Base-by-base conservation (phyloP, 495 filamentous ascomycete genomes). In the Glarea lozoyensis region DNA sequence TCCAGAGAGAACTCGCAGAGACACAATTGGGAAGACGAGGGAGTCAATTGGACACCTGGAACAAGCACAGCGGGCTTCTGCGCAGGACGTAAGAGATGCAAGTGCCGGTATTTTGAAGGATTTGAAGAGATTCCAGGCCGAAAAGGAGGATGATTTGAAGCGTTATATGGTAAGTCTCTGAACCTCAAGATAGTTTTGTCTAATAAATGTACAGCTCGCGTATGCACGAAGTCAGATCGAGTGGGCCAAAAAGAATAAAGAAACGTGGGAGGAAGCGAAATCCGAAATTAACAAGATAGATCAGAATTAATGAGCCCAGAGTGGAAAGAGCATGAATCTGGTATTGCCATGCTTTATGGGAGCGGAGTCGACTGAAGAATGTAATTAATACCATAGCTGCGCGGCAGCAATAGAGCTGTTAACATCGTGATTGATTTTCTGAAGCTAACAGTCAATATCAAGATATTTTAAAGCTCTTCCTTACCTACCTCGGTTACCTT, bases 201-300 rank as follows among this genome's bases (percentile, higher is more conserved):
- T 66, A 47, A 58, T 41, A 44, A 5, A 2, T 29, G 11, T 15
- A 7, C 45, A 97, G 90, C 74, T 95, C 50, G 84, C 88, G 34
- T 98, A 94, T 57, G 92, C 92, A 10, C 83, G 79, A 56, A 89
- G 82, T 59, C 92, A 98, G 59, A 81, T 98, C 44, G 88, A 97
- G 60, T 98, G 92, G 92, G 93, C 92, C n/a, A 88, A 81, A 60
- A 92, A 92, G 67, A 96, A 89, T 54, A 79, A 92, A 53, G 89
- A 94, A 55, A 87, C 86, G 2, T 98, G 92, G 92, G 86, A 88
- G 53, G 89, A 97, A 59, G 92, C 92, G 2, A 86, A 78, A 54
- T 81, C 79, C n/a, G 92, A 97, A 56, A 83, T 95, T 38, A 78
- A 82, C 43, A 95, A 94, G 70, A 96, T 96, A 53, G 69, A 74